These are phyloP conservation scores for Trametes villosa DNA, from an alignment of 768 basidiomycete species.

Conservation along the genomic window DNA sequence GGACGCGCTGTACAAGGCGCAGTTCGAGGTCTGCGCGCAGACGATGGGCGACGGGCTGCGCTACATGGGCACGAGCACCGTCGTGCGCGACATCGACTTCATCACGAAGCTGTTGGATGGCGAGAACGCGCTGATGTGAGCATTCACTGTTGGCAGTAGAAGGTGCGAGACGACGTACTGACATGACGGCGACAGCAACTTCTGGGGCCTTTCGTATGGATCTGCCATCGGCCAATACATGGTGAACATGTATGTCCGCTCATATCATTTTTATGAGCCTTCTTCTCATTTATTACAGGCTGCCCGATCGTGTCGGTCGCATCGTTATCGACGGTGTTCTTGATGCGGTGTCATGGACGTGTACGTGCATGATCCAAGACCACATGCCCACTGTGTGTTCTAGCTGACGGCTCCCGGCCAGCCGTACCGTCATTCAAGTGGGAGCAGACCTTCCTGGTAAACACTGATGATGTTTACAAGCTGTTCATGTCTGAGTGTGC, in stretches of 20 bases:
- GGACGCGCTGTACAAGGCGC: slow-evolving; percentile 29
- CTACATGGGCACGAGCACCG: slow-evolving; percentile 36
- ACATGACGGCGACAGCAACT: slow-evolving; percentile 28
- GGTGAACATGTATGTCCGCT: slow-evolving; percentile 35
- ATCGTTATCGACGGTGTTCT: slow-evolving; percentile 38
- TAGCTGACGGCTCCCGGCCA: neutral
- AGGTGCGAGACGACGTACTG: neutral
- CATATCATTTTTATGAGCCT: neutral
- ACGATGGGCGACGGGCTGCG: slow-evolving; percentile 31
- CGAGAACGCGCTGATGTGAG: slow-evolving; percentile 20
- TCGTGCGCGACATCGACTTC: slow-evolving; percentile 38
- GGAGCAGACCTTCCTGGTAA: slow-evolving; percentile 29
- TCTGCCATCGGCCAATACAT: slow-evolving; percentile 38
- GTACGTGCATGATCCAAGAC: slow-evolving; percentile 10
- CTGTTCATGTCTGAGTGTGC: slow-evolving; percentile 35
- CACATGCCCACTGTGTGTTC: neutral
- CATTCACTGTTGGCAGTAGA: slow-evolving; percentile 15
- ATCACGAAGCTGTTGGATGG: slow-evolving; percentile 33
- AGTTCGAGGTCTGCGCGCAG: slow-evolving; percentile 16
- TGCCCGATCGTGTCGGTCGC: slow-evolving; percentile 36
- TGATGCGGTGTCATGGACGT: slow-evolving; percentile 34
- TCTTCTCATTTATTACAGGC: slow-evolving; percentile 19
- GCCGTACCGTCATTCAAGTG: slow-evolving; percentile 25
- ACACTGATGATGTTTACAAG: slow-evolving; percentile 32
- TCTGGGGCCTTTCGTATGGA: slow-evolving; percentile 39